Percentiles rank a stretch among this genome's conserved stretches.
Evolutionary conservation across 495 filamentous ascomycete species (phyloP).

Genomic region (Tirmania nivea): DNA sequence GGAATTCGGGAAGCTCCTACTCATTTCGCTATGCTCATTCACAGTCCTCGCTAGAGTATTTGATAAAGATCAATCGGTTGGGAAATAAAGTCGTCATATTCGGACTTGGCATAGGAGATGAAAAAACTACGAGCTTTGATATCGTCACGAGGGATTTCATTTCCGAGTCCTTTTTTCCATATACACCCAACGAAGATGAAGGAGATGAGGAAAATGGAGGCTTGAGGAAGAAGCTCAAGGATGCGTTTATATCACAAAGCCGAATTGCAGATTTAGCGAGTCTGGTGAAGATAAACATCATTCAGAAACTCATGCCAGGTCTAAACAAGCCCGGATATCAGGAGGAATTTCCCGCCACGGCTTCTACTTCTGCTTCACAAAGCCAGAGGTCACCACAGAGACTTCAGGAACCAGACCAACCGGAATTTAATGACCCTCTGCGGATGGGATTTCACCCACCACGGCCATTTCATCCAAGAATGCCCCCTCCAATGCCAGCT

Average conservation of each 20-base stretch:
- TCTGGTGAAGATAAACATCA: constrained; percentile 50
- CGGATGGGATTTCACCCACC: constrained; percentile 12
- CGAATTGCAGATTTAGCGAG: constrained; percentile 45
- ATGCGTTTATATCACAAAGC: constrained; percentile 49
- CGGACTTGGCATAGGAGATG: constrained; percentile 55
- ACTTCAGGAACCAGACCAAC: constrained; percentile 16
- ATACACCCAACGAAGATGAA: constrained; percentile 19
- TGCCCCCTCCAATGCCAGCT: constrained; percentile 36
- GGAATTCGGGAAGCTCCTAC: constrained; percentile 21
- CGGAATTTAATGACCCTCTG: constrained; percentile 28
- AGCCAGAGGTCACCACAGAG: not conserved
- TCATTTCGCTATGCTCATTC: constrained; percentile 61
- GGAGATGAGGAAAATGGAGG: constrained; percentile 3
- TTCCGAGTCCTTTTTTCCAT: constrained; percentile 36
- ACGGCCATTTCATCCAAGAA: constrained; percentile 24
- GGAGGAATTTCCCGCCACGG: constrained; percentile 22
- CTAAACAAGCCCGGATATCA: constrained; percentile 59
- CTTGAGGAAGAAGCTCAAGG: constrained; percentile 28
- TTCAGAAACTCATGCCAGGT: constrained; percentile 57
- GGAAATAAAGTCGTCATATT: constrained; percentile 66
- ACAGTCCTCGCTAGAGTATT: constrained; percentile 71
- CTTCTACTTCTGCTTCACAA: not conserved
- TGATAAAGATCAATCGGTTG: constrained; percentile 62
- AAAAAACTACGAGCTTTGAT: constrained; percentile 60
- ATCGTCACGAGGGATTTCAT: constrained; percentile 55